Base-by-base conservation (phyloP, 2,329 filamentous ascomycete species). In the Rutstroemia sp. region DNA sequence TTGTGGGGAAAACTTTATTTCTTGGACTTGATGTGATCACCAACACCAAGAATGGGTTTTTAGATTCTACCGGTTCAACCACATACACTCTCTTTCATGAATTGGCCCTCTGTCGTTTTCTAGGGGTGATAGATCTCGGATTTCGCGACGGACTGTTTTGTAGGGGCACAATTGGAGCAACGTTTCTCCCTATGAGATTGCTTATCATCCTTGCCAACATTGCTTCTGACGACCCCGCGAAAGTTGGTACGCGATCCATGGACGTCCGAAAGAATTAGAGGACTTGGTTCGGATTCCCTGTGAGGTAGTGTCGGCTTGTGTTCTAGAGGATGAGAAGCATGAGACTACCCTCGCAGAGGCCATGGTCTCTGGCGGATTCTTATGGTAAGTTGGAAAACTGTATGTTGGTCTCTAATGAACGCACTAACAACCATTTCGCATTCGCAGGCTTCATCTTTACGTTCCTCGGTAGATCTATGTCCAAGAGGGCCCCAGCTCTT, bases 321-420 rank as follows among this genome's bases (percentile, higher is more conserved):
- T 37, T 21, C 23, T 52, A 27, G 47, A 56, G 34, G 10, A 65
- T 65, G 63, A 54, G 53, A 14, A 52, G 58, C 34, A 42, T 59
- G 44, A 63, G 59, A 41, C 49, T 49, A 47, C 45, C 57, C n/a
- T 21, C 39, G n/a, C 50, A 49, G 25, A 37, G 52, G 38, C 46
- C 56, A 19, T 70, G 67, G 67, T 65, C 63, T 18, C 48, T 69
- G 50, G 62, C 63, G 61, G 68, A 70, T 62, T 65, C 62, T n/a
- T 68, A 70, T 63, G 64, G 67, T 68, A 63, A 46, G 49, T 21
- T 42, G 10, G 18, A 16, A 5, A 25, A 16, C 21, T 23, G 30
- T 12, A 4, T 34, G 30, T 30, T 37, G 54, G 18, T 39, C 46
- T 14, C 34, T 45, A 14, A 21, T 7, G 10, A 23, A 14, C 19